phyloP scores from a whole-genome alignment of 1,284 basidiomycete species.

The Apiotrichum montevideense region DNA sequence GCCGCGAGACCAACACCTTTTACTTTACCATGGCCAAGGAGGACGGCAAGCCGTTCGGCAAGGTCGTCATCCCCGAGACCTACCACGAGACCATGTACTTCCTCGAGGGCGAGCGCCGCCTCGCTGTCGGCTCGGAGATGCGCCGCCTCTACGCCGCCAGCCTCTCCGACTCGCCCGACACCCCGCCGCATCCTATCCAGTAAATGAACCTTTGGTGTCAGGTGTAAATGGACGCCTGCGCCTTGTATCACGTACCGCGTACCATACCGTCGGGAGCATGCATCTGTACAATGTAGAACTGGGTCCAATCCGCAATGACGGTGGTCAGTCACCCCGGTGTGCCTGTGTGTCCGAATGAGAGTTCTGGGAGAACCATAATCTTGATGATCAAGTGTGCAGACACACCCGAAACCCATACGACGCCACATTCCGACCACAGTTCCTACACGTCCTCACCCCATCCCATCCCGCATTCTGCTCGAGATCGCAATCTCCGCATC shows the following conservation, averaged over 20 bases:
- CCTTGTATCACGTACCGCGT: neutral
- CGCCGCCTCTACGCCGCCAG: slow-evolving; percentile 35
- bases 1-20: slow-evolving; percentile 49
- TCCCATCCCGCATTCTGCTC: too few relatives aligned
- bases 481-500: too few relatives aligned
- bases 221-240: neutral
- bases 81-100: slow-evolving; percentile 70
- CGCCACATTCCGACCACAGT: too few relatives aligned
- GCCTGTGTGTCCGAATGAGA: too few relatives aligned
- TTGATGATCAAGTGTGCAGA: too few relatives aligned
- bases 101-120: slow-evolving; percentile 64
- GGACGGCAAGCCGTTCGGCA: slow-evolving; percentile 46
- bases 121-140: slow-evolving; percentile 45
- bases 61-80: slow-evolving; percentile 57
- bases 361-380: too few relatives aligned
- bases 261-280: neutral
- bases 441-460: too few relatives aligned
- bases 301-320: too few relatives aligned
- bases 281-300: too few relatives aligned
- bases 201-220: neutral
- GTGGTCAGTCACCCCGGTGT: too few relatives aligned
- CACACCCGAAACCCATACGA: too few relatives aligned
- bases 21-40: slow-evolving; percentile 45
- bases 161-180: neutral
- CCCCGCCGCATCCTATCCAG: neutral